Evolutionary conservation across 371 early-diverging fungal genomes (phyloP).

Genomic region (Apophysomyces ossiformis): DNA sequence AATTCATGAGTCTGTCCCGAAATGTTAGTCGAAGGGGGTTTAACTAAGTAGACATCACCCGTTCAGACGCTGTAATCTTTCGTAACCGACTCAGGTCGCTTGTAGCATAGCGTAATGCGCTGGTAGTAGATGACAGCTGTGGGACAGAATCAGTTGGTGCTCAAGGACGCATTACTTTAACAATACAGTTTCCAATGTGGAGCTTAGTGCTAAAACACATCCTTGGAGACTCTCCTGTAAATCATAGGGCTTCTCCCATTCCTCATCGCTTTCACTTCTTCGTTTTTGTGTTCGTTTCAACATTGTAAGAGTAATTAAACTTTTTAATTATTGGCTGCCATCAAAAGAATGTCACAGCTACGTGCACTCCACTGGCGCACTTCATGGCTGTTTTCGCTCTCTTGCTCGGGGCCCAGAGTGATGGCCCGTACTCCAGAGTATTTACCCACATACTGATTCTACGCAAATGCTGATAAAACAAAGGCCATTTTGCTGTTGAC

Average conservation of each 20-base stretch:
- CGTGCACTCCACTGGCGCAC: too few species aligned
- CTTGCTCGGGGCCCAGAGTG: too few species aligned
- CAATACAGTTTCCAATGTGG: not conserved
- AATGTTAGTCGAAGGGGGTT: not conserved
- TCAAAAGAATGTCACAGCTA: too few species aligned
- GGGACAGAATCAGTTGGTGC: not conserved
- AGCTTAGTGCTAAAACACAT: not conserved
- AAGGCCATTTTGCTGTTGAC: too few species aligned
- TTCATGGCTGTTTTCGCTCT: too few species aligned
- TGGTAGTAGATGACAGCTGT: not conserved
- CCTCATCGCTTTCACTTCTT: not conserved
- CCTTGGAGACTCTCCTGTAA: not conserved
- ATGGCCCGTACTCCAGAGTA: too few species aligned
- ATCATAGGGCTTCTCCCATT: not conserved
- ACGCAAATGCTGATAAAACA: too few species aligned
- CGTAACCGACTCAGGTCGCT: not conserved
- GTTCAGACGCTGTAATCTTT: not conserved
- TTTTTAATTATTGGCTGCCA: too few species aligned
- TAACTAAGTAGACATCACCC: not conserved
- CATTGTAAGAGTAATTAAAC: not conserved
- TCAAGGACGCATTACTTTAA: not conserved
- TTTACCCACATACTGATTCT: too few species aligned
- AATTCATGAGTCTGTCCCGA: not conserved
- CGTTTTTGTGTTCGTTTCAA: not conserved
- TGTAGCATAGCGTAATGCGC: not conserved